Base-by-base conservation (phyloP, 108 stramenopile genomes). In the Cyclostephanos invisitatus region DNA sequence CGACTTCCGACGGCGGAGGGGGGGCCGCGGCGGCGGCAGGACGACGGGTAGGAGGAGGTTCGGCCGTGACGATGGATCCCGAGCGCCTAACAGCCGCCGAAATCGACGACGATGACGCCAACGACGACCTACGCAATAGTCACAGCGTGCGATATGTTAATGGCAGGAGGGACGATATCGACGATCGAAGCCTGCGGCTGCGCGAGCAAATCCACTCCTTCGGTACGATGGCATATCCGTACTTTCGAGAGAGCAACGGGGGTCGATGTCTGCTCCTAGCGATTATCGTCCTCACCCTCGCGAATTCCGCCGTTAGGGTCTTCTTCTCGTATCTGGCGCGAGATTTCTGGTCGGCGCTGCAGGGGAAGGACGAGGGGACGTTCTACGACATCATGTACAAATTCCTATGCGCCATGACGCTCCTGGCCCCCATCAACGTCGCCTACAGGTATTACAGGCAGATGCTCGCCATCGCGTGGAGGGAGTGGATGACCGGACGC, bases 401-500 rank as follows among this genome's bases (percentile, higher is more conserved):
- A 21, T 93, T 91, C 62, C 25, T 79, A 18, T 61, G 47, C 0
- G 89, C 92, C 0, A 48, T 91, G 61, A 53, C 72, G 18, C 56
- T 78, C 0, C 75, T 89, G 50, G 85, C 89, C 11, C 94, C 94
- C 5, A 85, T 93, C n/a, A 82, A 81, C 46, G 94, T 95, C 18
- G 80, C 80, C 7, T 95, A 93, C 70, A 50, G 89, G 20, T 95
- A 70, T 66, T 74, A 83, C 20, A 20, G 72, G 38, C 81, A 86
- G 62, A 72, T 53, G 55, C 56, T 86, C 55, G 84, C 83, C 15
- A 73, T 91, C 58, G 65, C 78, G 11, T 91, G 91, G 91, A 63
- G 96, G 17, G 77, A 95, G 62, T 94, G 93, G 94, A 86, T 96
- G 85, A 96, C 96, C 15, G 76, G 63, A 7, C 54, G 87, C 27